Conservation (phyloP, 257 asterid species). For the Avicennia marina region DNA sequence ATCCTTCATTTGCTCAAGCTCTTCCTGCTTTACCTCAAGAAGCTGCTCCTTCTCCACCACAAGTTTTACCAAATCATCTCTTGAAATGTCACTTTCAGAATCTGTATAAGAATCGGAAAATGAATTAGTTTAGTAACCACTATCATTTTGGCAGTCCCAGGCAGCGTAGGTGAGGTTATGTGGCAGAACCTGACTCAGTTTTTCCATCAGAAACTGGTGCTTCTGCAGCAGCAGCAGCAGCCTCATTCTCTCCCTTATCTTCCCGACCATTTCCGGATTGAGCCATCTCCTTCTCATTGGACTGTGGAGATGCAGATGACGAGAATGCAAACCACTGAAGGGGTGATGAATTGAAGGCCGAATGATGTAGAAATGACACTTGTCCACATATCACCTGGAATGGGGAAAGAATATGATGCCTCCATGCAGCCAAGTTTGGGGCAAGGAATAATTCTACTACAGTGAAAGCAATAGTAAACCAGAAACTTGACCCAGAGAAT, state of each 20-base stretch:
- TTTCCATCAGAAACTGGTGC: slow-evolving; percentile 32
- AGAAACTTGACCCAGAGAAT: too few relatives aligned
- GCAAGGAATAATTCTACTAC: too few relatives aligned
- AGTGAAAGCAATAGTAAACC: too few relatives aligned
- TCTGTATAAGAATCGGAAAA: slow-evolving; percentile 51
- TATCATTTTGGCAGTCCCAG: slow-evolving; percentile 26
- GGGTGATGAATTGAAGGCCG: too few relatives aligned
- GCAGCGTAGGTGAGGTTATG: slow-evolving; percentile 21
- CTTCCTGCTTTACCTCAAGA: slow-evolving; percentile 44
- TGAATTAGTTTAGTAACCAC: slow-evolving; percentile 35
- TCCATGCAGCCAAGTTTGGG: too few relatives aligned
- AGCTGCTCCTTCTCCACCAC: slow-evolving; percentile 55
- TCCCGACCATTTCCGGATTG: slow-evolving; percentile 33
- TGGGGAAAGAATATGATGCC: too few relatives aligned
- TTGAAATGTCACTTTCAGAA: slow-evolving; percentile 48
- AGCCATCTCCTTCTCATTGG: slow-evolving; percentile 43
- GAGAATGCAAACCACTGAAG: too few relatives aligned
- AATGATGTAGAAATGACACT: too few relatives aligned
- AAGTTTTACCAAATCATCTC: slow-evolving; percentile 66
- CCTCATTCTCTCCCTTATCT: slow-evolving; percentile 21
- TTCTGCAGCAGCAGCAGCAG: slow-evolving; percentile 23
- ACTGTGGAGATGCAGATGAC: slow-evolving; percentile 54
- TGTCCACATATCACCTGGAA: too few relatives aligned
- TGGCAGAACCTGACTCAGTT: slow-evolving; percentile 41
- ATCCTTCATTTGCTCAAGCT: slow-evolving; percentile 58